Percentiles rank a stretch among this genome's conserved stretches.
These are phyloP conservation scores for Durotheca rogersii DNA, from an alignment of 495 filamentous ascomycete genomes.

Conservation along the genomic window DNA sequence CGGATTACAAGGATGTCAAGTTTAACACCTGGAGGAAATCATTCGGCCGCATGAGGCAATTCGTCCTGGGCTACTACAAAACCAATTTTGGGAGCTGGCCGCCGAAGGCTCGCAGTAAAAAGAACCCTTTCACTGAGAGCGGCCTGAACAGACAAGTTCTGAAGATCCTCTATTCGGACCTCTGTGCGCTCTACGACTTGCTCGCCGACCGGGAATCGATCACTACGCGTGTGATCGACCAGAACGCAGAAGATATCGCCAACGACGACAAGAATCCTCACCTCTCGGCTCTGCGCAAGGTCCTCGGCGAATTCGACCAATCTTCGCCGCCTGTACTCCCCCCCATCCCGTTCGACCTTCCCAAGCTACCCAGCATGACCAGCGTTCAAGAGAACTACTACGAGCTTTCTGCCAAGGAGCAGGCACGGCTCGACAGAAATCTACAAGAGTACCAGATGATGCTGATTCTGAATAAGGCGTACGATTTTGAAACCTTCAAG, in stretches of 20 bases:
- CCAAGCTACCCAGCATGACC: conserved; percentile 70
- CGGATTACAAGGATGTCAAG: conserved; percentile 71
- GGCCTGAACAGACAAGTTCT: conserved; percentile 85
- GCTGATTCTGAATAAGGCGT: conserved; percentile 68
- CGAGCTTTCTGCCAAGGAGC: conserved; percentile 65
- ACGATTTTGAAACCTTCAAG: conserved; percentile 67
- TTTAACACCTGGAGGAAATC: conserved; percentile 80
- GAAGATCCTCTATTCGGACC: conserved; percentile 79
- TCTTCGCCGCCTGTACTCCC: conserved; percentile 86
- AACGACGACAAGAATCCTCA: conserved; percentile 45
- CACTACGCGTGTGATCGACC: conserved; percentile 59
- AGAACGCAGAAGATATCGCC: conserved; percentile 38
- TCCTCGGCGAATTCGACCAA: conserved; percentile 84
- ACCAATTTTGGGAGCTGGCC: conserved; percentile 88
- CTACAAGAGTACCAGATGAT: conserved; percentile 77
- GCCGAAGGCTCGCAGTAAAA: conserved; percentile 86
- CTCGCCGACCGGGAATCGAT: conserved; percentile 72
- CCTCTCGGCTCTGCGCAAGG: conserved; percentile 60
- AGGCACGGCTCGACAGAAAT: conserved; percentile 62
- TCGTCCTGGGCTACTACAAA: conserved; percentile 76
- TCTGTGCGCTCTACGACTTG: conserved; percentile 84
- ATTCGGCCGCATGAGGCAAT: conserved; percentile 72
- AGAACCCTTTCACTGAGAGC: conserved; percentile 81
- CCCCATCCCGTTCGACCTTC: conserved; percentile 88
- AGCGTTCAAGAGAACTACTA: conserved; percentile 60